Percentiles rank a stretch among this genome's conserved stretches.
Conservation (phyloP, 257 asterid species). For the Solanum pinnatisectum region DNA sequence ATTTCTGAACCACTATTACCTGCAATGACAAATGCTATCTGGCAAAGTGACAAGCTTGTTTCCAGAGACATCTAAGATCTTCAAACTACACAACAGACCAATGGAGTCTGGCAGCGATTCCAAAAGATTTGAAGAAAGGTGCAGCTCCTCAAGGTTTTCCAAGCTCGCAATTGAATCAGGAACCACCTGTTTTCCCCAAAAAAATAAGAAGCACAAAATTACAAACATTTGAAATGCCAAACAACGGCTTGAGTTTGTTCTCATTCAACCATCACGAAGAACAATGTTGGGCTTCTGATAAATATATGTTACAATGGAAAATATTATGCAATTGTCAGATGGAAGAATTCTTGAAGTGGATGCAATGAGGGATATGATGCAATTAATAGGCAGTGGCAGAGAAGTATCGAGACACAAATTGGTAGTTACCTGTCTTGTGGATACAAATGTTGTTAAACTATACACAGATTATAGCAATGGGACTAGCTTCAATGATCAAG, state of each 20-base stretch:
- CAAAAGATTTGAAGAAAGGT: constrained; percentile 58
- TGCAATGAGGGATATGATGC: not conserved
- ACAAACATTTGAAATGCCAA: not conserved
- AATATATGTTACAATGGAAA: not conserved
- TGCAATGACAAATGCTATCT: constrained; percentile 83
- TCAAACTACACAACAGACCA: constrained; percentile 58
- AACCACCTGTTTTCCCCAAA: constrained; percentile 34
- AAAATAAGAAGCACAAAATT: not conserved
- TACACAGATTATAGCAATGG: not conserved
- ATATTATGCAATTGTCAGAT: not conserved
- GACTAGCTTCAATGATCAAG: not conserved
- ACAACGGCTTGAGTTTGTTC: not conserved
- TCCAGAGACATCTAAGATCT: constrained; percentile 56
- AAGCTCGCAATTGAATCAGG: constrained; percentile 76
- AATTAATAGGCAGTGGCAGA: not conserved
- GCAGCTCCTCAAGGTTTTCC: constrained; percentile 70
- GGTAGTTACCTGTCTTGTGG: not conserved
- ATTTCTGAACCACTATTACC: constrained; percentile 26
- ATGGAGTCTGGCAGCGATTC: constrained; percentile 68
- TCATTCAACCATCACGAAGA: not conserved
- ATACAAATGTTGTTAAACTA: not conserved
- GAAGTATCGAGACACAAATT: not conserved
- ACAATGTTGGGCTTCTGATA: not conserved
- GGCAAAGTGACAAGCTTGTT: constrained; percentile 74
- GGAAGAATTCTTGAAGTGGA: not conserved